Base-by-base conservation (phyloP, 176 grass and related monocot species). In the Raddia guianensis region DNA sequence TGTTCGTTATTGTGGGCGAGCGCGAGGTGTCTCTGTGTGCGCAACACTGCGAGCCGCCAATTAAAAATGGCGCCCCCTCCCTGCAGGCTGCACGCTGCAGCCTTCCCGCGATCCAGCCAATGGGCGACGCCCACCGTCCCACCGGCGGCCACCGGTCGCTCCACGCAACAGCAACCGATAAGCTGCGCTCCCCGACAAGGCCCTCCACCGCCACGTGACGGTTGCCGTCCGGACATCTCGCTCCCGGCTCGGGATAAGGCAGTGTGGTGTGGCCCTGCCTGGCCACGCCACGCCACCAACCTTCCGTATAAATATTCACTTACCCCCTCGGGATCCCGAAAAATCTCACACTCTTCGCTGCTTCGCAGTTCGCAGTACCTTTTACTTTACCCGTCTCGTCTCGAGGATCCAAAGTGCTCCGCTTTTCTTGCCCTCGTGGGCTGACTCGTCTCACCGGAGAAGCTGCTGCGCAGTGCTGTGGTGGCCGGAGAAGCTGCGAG, bases 261-360 rank as follows among this genome's bases (percentile, higher is more conserved):
- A 73, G 21, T 8, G 57, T 9, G 14, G 34, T 69, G 71, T 63
- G 55, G 65, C 37, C 37, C 27, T 27, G 27, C 27, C 37, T 40
- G 37, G 37, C 2, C 4, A 40, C 37, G 37, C 61, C 81, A 80
- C 53, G 70, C 63, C 86, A 88, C 76, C 87, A 66, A 75, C 69
- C 63, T 35, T 60, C 4, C 66, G 34, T 76, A 89, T 89, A 92
- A 72, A 80, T 75, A 79, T 83, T 77, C 52, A 79, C 43, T 70
- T 66, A 86, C 20, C 68, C 82, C 86, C 83, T 88, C 79, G 27
- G 76, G 74, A 76, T 92, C 74, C 74, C 42, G 3, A 80, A 75
- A 73, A 80, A 92, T 89, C 74, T 74, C 78, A 60, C 48, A 2
- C 68, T 13, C 40, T 13, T 49, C 68, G 35, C 82, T 52, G 63